Conservation (phyloP, 257 asterid genomes). For the Solanum gandarillasii region DNA sequence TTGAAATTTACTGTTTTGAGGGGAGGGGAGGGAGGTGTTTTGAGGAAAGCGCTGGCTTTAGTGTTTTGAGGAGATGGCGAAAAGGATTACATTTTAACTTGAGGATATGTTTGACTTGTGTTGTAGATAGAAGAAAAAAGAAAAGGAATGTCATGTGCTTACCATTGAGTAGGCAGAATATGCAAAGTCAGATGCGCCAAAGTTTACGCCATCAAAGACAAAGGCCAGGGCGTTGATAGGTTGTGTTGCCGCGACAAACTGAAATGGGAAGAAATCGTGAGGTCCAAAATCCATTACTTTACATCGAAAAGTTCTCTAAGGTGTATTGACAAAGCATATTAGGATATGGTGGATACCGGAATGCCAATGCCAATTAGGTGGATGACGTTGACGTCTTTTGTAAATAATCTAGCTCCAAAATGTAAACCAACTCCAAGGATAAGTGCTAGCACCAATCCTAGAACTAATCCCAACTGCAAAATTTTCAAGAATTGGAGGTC, state of each 20-base stretch:
- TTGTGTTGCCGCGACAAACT: slow-evolving; percentile 71
- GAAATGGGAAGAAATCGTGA: background rate
- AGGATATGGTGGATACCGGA: slow-evolving; percentile 30
- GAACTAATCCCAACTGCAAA: slow-evolving; percentile 53
- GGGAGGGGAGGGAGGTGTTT: background rate
- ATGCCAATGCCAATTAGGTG: slow-evolving; percentile 50
- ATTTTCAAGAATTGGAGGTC: background rate
- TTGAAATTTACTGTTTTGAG: background rate
- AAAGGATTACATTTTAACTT: background rate
- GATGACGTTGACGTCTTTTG: slow-evolving; percentile 44
- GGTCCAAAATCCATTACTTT: background rate
- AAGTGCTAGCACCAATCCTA: slow-evolving; percentile 45
- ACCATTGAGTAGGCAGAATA: slow-evolving; percentile 63
- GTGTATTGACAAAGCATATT: background rate
- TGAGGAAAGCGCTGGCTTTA: background rate
- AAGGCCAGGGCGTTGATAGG: slow-evolving; percentile 71
- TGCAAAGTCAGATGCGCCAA: slow-evolving; percentile 71
- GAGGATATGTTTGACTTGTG: background rate
- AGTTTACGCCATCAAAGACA: slow-evolving; percentile 67
- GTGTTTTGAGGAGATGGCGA: background rate
- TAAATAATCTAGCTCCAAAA: slow-evolving; percentile 52
- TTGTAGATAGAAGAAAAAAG: background rate
- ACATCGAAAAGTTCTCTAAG: background rate
- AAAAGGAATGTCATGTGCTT: background rate
- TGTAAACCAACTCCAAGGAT: slow-evolving; percentile 52